Base-by-base conservation (phyloP, 1,284 basidiomycete species). In the Albatrellus sp. region DNA sequence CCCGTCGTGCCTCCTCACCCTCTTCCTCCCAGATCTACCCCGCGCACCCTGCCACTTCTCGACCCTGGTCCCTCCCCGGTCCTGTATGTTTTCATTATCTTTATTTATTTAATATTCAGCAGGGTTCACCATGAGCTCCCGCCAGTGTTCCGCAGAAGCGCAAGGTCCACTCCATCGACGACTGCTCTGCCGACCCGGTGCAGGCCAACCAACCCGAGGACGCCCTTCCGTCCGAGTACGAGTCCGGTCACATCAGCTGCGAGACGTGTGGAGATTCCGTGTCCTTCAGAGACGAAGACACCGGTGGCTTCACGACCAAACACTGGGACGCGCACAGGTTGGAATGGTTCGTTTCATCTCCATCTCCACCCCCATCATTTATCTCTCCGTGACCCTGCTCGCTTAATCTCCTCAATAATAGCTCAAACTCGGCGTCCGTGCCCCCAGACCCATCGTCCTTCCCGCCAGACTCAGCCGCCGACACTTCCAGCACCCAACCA, bases 271-370 rank as follows among this genome's bases (percentile, higher is more conserved):
- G 73, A 9, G 62, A 68, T 28, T 61, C 66, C 13, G 70, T 85
- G 39, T 73, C 77, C 7, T 79, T 82, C 57, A 67, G 78, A 32
- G 77, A 85, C 57, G 74, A 74, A 46, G 58, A 59, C 13, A 69
- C 73, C 28, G 73, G 75, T 1, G 70, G 60, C 5, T 82, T 83
- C 57, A 80, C 79, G 37, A 61, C 77, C 40, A 71, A 73, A 52
- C 73, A 76, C 46, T 83, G 81, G 81, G 76, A 83, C 41, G 69
- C 72, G 5, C 81, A 85, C 59, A 70, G 72, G 6, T 59, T 64
- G 34, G 59, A 65, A 32, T 83, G 81, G 80, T 80, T 50, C 35
- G 70, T 63, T 28, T 33, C 42, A 36, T 34, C 38, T 39, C 20
- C 37, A 44, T 44, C 20, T 45, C 38, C 13, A 19, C 43, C 42